Conservation (phyloP, 2,329 filamentous ascomycete species). For the Colletotrichum orchidophilum region DNA sequence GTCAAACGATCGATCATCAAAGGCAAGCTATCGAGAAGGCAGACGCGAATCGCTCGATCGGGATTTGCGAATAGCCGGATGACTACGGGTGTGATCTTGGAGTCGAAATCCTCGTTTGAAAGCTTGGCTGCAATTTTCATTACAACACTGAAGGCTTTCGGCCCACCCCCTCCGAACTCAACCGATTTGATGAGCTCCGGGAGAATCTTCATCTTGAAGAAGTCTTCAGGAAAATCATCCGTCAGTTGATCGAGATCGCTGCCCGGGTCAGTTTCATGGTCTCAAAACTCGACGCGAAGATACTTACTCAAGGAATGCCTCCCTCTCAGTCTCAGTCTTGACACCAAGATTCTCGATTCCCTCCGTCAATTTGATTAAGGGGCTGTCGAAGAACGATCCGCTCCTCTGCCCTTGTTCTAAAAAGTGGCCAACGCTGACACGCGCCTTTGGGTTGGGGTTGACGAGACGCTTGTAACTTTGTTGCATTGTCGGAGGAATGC, state of each 20-base stretch:
- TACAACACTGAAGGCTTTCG: slow-evolving; percentile 87
- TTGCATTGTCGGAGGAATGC: slow-evolving; percentile 88
- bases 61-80: slow-evolving; percentile 90
- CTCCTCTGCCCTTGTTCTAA: slow-evolving; percentile 86
- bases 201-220: slow-evolving; percentile 96
- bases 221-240: slow-evolving; percentile 96
- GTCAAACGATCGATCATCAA: slow-evolving; percentile 90
- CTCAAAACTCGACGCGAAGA: background rate
- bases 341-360: slow-evolving; percentile 92
- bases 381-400: slow-evolving; percentile 91
- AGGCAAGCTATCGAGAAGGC: slow-evolving; percentile 86
- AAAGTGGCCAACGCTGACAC: slow-evolving; percentile 85
- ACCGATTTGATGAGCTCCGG: slow-evolving; percentile 97
- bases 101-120: slow-evolving; percentile 88
- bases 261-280: slow-evolving; percentile 42
- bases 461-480: slow-evolving; percentile 89
- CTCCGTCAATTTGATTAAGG: slow-evolving; percentile 90
- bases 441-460: slow-evolving; percentile 88
- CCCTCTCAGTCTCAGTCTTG: slow-evolving; percentile 84
- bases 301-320: slow-evolving; percentile 79
- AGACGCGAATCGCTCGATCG: slow-evolving; percentile 91
- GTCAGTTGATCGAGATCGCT: slow-evolving; percentile 84
- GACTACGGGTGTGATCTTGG: slow-evolving; percentile 84
- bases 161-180: slow-evolving; percentile 96
- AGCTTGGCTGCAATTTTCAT: slow-evolving; percentile 92